Conservation (phyloP, 768 basidiomycete species). For the Collybia nuda region DNA sequence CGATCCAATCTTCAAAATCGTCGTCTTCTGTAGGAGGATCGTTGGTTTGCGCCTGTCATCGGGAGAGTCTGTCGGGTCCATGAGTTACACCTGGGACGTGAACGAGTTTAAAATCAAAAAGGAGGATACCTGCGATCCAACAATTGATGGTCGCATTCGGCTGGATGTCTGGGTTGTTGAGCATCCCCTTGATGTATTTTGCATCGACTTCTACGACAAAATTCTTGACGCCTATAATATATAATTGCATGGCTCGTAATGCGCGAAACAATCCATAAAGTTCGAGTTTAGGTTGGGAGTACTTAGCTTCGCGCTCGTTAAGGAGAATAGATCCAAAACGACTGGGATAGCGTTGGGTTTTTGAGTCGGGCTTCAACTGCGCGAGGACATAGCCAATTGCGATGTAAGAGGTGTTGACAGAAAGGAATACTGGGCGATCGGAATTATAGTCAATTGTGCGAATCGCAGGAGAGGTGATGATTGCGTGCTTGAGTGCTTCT, state of each 20-base stretch:
- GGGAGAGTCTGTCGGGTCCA: constrained; percentile 30
- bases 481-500: background rate
- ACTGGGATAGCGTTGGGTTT: constrained; percentile 15
- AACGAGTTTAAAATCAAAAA: constrained; percentile 29
- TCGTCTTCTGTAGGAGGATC: constrained; percentile 12
- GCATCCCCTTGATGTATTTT: constrained; percentile 29
- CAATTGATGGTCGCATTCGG: constrained; percentile 34
- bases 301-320: background rate
- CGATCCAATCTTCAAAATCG: constrained; percentile 19
- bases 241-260: background rate
- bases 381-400: background rate
- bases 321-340: background rate
- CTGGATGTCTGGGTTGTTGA: constrained; percentile 26
- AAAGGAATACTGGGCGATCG: background rate
- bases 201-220: constrained; percentile 32
- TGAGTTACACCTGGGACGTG: constrained; percentile 26
- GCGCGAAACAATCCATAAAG: constrained; percentile 1
- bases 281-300: background rate
- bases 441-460: constrained; percentile 11
- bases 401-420: background rate
- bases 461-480: constrained; percentile 7
- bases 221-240: constrained; percentile 12
- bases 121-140: constrained; percentile 31
- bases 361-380: background rate
- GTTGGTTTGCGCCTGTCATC: constrained; percentile 10